phyloP scores from a whole-genome alignment of 768 basidiomycete genomes.

The Psilocybe tampanensis region DNA sequence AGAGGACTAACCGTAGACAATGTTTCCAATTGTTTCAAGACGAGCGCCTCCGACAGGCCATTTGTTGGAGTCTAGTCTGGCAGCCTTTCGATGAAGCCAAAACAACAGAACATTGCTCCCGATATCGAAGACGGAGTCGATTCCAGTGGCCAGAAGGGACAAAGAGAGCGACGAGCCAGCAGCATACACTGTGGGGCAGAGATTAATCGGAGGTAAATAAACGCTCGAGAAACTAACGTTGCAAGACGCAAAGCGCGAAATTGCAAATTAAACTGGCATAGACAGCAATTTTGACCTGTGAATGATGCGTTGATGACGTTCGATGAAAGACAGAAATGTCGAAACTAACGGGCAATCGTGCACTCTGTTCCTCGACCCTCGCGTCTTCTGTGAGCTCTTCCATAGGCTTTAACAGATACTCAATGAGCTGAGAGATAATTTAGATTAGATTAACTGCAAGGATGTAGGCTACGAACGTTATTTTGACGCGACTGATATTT shows the following conservation, averaged over 20 bases:
- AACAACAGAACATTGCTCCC: conserved; percentile 84
- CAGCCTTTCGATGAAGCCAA: conserved; percentile 76
- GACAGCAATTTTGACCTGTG: conserved; percentile 85
- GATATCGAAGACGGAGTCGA: conserved; percentile 86
- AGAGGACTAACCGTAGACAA: conserved; percentile 66
- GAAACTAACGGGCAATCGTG: conserved; percentile 62
- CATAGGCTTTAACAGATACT: conserved; percentile 86
- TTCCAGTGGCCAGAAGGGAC: conserved; percentile 85
- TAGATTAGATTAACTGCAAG: conserved; percentile 1
- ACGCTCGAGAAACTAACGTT: conserved; percentile 45
- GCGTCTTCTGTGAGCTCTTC: conserved; percentile 88
- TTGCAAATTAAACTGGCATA: conserved; percentile 84
- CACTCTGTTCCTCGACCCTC: conserved; percentile 62
- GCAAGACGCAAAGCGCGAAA: conserved; percentile 67
- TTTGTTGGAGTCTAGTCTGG: conserved; percentile 71
- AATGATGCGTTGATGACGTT: conserved; percentile 3
- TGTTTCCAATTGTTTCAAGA: conserved; percentile 88
- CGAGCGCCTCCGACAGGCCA: conserved; percentile 95
- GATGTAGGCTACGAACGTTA: conserved; percentile 39
- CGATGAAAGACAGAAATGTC: neutral
- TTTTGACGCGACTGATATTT: conserved; percentile 75
- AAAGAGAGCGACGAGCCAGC: conserved; percentile 84
- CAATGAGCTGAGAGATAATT: conserved; percentile 63
- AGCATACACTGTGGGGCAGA: conserved; percentile 71
- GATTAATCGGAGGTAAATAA: neutral